Evolutionary conservation across 2,329 filamentous ascomycete genomes (phyloP), one percentile per base, ranked within the genome.

Genomic region (Colletotrichum sansevieriae): DNA sequence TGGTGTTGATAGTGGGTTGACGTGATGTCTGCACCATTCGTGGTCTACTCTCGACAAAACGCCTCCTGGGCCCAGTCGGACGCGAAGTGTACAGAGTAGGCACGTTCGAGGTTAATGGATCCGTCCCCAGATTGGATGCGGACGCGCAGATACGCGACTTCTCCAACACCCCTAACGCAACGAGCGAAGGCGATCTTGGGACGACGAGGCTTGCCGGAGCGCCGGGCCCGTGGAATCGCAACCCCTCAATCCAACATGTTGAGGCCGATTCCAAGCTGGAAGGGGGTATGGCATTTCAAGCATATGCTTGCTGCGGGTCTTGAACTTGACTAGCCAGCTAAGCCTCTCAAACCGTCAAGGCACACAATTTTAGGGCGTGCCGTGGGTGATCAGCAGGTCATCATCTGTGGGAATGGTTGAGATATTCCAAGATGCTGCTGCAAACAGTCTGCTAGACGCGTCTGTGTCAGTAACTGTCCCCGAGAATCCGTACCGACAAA

Each of bases 81-180:
- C 57, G 56, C 57, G 47, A 54, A 47, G 47, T 33, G 39, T 44
- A 29, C 29, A 47, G 54, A 33, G 47, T 44, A 39, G 47, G 20
- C 63, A 60, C 44, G 63, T 60, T 54, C 55, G 56, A 54, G 46
- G 33, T 55, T 55, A 20, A 54, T 33, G 63, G 47, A 18, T 54
- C 33, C 49, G 20, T 18, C 58, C 33, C 58, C 63, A 54, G 59
- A 62, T 62, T 54, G 47, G 62, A 59, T 51, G 54, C 46, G 29
- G 29, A 59, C 61, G 65, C 65, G 61, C 62, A 66, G 54, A 60
- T 55, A 68, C 65, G 65, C 65, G 65, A 65, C 55, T 55, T 63
- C 55, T 29, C 43, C 33, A 22, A 55, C 60, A 52, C 61, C 54
- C 46, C 62, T 33, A 39, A 65, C 65, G 65, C 65, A 61, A 68